Evolutionary conservation across 139 green algal genomes (phyloP), one percentile per base, ranked within the genome.

Genomic region (Chlamydomonas applanata): DNA sequence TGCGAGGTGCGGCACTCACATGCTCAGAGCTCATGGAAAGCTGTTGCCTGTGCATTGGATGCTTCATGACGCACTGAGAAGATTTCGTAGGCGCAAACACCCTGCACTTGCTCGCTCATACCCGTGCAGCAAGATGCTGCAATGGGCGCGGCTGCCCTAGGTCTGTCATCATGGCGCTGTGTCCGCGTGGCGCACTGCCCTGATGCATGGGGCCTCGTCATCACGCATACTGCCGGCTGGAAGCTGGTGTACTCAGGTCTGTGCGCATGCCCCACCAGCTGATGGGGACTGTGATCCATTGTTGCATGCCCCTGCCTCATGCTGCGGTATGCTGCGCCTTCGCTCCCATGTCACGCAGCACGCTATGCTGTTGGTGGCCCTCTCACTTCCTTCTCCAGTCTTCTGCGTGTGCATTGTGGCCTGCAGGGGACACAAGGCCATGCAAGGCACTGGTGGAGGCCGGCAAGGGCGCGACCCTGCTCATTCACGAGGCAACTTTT

Each of bases 401-500:
- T n/a, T n/a, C n/a, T n/a, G n/a, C n/a, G n/a, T n/a, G n/a, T n/a
- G n/a, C n/a, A n/a, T 49, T 49, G 40, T 33, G 63, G n/a, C n/a
- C n/a, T 59, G 25, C 80, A 82, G 81, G 81, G 60, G 84, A 87
- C 71, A 89, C 84, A 0, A 72, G 84, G 25, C 84, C 84, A 3
- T 83, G 79, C 44, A 30, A 52, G 19, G 56, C 63, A 0, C 69
- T 99, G 32, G 76, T 89, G 32, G 52, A 83, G 22, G 91, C 91
- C 5, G 94, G 95, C 19, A 66, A 73, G 46, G 91, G 88, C 20
- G 95, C 93, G 9, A 96, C 89, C 1, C 54, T 99, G 52, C 80
- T 99, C 19, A 91, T 99, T 0, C 96, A 99, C 79, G 96, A 99
- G 82, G 96, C 96, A 22, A 99, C 96, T 1, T 99, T 98, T 80